A percentile compares a stretch with the other conserved stretches of the same genome.
Conservation (phyloP, 2,329 filamentous ascomycete species). For the Pseudohalonectria lignicola region DNA sequence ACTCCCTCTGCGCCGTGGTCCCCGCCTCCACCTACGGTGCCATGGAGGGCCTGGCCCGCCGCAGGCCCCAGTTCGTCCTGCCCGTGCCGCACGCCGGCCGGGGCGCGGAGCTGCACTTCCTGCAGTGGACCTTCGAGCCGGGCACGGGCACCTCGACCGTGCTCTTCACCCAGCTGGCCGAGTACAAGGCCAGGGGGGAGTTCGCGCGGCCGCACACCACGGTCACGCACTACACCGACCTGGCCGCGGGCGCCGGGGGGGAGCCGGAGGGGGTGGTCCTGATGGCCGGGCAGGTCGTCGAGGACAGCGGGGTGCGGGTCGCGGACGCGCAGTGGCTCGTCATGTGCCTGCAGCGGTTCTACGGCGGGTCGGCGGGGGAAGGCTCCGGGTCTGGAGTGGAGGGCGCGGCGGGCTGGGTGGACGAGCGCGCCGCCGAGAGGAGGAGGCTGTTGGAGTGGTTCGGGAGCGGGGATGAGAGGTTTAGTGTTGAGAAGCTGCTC, state of each 20-base stretch:
- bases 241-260: slow-evolving; percentile 55
- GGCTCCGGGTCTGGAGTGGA: slow-evolving; percentile 12
- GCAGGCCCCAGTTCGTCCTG: slow-evolving; percentile 80
- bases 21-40: slow-evolving; percentile 60
- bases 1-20: slow-evolving; percentile 76
- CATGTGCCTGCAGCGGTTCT: slow-evolving; percentile 92
- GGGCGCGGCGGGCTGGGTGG: slow-evolving; percentile 24
- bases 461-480: slow-evolving; percentile 62
- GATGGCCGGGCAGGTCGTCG: slow-evolving; percentile 71
- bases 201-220: slow-evolving; percentile 90
- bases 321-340: slow-evolving; percentile 83
- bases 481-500: slow-evolving; percentile 74
- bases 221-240: slow-evolving; percentile 80
- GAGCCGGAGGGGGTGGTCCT: slow-evolving; percentile 68
- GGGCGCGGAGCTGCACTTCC: slow-evolving; percentile 86
- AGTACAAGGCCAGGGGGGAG: slow-evolving; percentile 84
- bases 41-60: slow-evolving; percentile 60
- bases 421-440: slow-evolving; percentile 49
- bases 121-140: slow-evolving; percentile 88
- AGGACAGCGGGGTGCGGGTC: slow-evolving; percentile 63
- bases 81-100: slow-evolving; percentile 60
- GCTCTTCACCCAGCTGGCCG: slow-evolving; percentile 86
- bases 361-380: slow-evolving; percentile 52
- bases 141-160: slow-evolving; percentile 57
- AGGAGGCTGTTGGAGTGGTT: slow-evolving; percentile 72